A percentile compares a stretch with the other conserved stretches of the same genome.
phyloP scores from a whole-genome alignment of 106 monocot species.

The Posidonia australis region DNA sequence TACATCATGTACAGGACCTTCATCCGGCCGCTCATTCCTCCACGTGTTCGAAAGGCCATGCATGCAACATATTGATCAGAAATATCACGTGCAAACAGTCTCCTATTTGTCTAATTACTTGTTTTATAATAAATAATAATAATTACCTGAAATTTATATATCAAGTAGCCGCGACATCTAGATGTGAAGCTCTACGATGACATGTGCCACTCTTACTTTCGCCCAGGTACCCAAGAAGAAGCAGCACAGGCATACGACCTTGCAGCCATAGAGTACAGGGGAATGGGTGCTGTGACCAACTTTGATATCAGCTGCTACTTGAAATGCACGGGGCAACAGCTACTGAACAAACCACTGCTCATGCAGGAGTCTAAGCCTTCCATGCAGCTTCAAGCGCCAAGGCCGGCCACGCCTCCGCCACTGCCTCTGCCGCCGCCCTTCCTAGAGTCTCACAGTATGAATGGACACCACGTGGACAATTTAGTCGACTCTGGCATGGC shows the following conservation, averaged over 20 bases:
- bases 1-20: background rate
- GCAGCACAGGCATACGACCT: constrained; percentile 86
- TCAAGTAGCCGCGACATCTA: background rate
- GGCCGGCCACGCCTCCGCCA: background rate
- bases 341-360: background rate
- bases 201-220: background rate
- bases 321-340: constrained; percentile 6
- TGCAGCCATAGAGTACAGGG: constrained; percentile 79
- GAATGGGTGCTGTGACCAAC: constrained; percentile 73
- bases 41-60: constrained; percentile 5
- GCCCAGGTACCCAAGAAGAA: constrained; percentile 79
- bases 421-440: background rate
- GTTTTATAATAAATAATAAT: background rate
- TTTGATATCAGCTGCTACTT: constrained; percentile 65
- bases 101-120: too few species aligned
- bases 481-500: background rate
- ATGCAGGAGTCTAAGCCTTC: background rate
- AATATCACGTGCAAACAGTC: background rate
- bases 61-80: constrained; percentile 9
- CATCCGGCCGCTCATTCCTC: background rate
- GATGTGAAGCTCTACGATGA: background rate
- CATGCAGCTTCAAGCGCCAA: background rate
- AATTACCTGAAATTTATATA: background rate
- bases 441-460: background rate
- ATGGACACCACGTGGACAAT: background rate